phyloP scores from a whole-genome alignment of 208 protist genomes.

The Leishmania tropica region DNA sequence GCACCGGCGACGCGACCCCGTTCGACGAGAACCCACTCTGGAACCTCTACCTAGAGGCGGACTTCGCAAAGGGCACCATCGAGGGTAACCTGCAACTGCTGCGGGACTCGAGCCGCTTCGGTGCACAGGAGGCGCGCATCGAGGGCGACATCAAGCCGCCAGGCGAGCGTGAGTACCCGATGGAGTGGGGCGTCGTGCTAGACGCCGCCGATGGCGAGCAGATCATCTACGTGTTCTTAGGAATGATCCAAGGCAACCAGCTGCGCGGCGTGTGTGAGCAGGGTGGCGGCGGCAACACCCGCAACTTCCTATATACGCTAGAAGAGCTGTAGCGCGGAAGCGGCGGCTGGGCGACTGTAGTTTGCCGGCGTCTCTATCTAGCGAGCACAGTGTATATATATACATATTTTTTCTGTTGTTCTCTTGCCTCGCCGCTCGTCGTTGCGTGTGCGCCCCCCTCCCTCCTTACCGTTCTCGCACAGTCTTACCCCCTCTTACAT shows the following conservation, averaged over 20 bases:
- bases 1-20: constrained; percentile 65
- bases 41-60: constrained; percentile 69
- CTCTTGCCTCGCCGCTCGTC: background rate
- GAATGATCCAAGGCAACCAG: constrained; percentile 85
- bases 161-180: constrained; percentile 80
- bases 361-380: background rate
- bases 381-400: background rate
- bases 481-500: background rate
- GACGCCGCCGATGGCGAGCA: constrained; percentile 55
- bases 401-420: background rate
- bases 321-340: constrained; percentile 67
- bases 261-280: constrained; percentile 82
- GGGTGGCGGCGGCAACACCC: constrained; percentile 57
- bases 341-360: background rate
- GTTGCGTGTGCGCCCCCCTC: background rate
- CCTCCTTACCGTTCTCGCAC: background rate
- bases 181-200: constrained; percentile 86
- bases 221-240: constrained; percentile 82
- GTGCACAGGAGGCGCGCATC: constrained; percentile 73
- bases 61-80: constrained; percentile 76
- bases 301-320: constrained; percentile 83
- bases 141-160: constrained; percentile 84
- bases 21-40: constrained; percentile 86
- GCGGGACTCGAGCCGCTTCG: constrained; percentile 56
- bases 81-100: constrained; percentile 71